Conservation (phyloP, 768 basidiomycete genomes). For the Termitomyces heimii region DNA sequence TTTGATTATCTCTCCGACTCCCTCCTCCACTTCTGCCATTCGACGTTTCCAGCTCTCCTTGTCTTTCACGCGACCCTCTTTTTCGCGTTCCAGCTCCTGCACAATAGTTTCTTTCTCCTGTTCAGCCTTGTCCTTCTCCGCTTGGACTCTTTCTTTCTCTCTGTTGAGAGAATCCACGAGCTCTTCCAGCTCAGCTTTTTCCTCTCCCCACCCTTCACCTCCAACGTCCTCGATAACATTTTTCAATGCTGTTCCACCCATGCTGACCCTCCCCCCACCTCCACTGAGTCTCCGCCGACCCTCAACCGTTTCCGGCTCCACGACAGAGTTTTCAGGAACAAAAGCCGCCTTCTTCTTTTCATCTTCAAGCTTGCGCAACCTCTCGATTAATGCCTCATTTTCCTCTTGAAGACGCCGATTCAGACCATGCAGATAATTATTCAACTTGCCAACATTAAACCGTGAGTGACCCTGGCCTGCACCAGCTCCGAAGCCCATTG, state of each 20-base stretch:
- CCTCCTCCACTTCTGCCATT: slow-evolving; percentile 66
- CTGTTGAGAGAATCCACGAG: slow-evolving; percentile 43
- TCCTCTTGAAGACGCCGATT: slow-evolving; percentile 83
- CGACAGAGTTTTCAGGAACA: slow-evolving; percentile 20
- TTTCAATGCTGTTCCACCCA: slow-evolving; percentile 44
- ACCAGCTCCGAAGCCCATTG: slow-evolving; percentile 64
- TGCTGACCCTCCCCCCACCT: slow-evolving; percentile 45
- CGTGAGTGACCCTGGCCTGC: slow-evolving; percentile 64
- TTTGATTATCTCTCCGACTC: slow-evolving; percentile 61
- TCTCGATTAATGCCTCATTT: slow-evolving; percentile 60
- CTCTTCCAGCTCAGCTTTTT: slow-evolving; percentile 55
- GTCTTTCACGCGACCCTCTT: slow-evolving; percentile 52
- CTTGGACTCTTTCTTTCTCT: slow-evolving; percentile 38
- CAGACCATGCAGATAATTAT: slow-evolving; percentile 79
- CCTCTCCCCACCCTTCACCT: slow-evolving; percentile 67
- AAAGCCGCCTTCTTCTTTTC: slow-evolving; percentile 25
- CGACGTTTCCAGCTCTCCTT: slow-evolving; percentile 67
- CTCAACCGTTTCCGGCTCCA: slow-evolving; percentile 15
- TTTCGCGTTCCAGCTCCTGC: slow-evolving; percentile 48
- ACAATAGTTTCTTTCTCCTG: slow-evolving; percentile 41
- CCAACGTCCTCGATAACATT: slow-evolving; percentile 58
- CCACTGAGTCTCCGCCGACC: slow-evolving; percentile 29
- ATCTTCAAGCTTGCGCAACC: slow-evolving; percentile 50
- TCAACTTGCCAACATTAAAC: slow-evolving; percentile 83
- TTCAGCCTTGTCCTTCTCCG: slow-evolving; percentile 38